Evolutionary conservation across 352 stramenopile species (phyloP), one percentile per base, ranked within the genome.

Genomic region (Globisporangium mamillatum): DNA sequence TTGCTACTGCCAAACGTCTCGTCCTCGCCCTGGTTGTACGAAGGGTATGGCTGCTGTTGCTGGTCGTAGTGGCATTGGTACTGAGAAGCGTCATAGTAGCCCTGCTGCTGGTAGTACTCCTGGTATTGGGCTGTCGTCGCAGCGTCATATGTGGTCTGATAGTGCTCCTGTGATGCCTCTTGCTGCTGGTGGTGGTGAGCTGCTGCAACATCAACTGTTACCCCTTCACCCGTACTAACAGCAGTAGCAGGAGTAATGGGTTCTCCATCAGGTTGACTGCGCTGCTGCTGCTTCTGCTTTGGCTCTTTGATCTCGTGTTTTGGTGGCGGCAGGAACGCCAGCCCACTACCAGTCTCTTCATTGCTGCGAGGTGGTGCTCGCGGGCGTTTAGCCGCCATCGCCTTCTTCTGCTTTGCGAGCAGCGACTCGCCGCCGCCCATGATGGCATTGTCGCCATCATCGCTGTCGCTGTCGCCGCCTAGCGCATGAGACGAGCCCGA

Each of bases 281-380:
- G 58, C 34, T 54, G 36, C 68, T 46, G 66, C 36, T 58, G 60
- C 18, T 69, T 64, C 32, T 89, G 73, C 63, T 91, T 90, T 6
- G 86, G 86, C 41, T 58, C 64, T 20, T 71, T 64, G 0, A 86
- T 29, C 32, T 76, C 64, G 48, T 89, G 73, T 63, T 91, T 90
- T 9, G 86, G 86, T 2, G 75, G 60, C 34, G 86, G 86, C 1
- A 93, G 72, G 72, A 93, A 93, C 34, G 82, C 77, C 22, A 93
- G 60, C 12, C 48, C 36, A 32, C 25, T 20, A 27, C 20, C 69
- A n/a, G 14, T 14, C 8, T 12, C 36, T 67, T 27, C 32, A 34
- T 32, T 6, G 3, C 9, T 29, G 7, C 70, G 75, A 22, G 73
- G 24, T 55, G 70, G 57, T 4, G 12, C 29, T 1, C 75, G 74